These are phyloP conservation scores for Chaetoscypha palmicola DNA, from an alignment of 2,329 filamentous ascomycete genomes.

Conservation along the genomic window DNA sequence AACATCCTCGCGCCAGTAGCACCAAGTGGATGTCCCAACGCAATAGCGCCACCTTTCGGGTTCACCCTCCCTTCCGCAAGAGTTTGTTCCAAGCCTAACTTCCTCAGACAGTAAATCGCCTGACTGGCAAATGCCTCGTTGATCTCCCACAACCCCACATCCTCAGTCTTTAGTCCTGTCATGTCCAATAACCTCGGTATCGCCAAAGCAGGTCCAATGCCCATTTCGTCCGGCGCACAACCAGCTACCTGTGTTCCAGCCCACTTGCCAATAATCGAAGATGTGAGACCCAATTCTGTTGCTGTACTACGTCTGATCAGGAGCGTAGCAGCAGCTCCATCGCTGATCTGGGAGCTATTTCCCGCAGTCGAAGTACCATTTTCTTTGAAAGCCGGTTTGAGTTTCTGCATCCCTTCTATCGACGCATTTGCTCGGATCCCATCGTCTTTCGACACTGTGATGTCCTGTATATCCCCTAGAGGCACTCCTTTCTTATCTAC, in stretches of 20 bases:
- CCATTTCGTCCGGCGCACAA: constrained; percentile 88
- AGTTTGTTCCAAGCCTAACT: constrained; percentile 56
- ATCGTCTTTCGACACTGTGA: constrained; percentile 73
- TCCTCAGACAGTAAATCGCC: constrained; percentile 62
- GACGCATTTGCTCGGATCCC: constrained; percentile 66
- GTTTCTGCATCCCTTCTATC: constrained; percentile 62
- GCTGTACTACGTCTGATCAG: constrained; percentile 82
- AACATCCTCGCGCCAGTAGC: constrained; percentile 81
- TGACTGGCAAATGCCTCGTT: constrained; percentile 75
- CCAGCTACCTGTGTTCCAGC: constrained; percentile 69
- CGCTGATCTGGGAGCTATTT: constrained; percentile 78
- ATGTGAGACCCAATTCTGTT: constrained; percentile 60
- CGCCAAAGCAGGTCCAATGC: constrained; percentile 77
- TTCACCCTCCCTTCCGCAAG: constrained; percentile 69
- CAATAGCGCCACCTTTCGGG: constrained; percentile 87
- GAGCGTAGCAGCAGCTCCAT: constrained; percentile 77
- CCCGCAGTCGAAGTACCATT: constrained; percentile 77
- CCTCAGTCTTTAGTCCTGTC: constrained; percentile 57
- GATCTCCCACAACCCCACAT: constrained; percentile 85
- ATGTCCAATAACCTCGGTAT: constrained; percentile 74
- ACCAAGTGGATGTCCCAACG: constrained; percentile 85
- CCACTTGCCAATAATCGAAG: constrained; percentile 73
- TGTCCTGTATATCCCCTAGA: constrained; percentile 47
- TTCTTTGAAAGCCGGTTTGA: constrained; percentile 79
- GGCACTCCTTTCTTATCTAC: constrained; percentile 53